Evolutionary conservation across 345 rosid genomes (phyloP).

Genomic region (Mangifera indica): DNA sequence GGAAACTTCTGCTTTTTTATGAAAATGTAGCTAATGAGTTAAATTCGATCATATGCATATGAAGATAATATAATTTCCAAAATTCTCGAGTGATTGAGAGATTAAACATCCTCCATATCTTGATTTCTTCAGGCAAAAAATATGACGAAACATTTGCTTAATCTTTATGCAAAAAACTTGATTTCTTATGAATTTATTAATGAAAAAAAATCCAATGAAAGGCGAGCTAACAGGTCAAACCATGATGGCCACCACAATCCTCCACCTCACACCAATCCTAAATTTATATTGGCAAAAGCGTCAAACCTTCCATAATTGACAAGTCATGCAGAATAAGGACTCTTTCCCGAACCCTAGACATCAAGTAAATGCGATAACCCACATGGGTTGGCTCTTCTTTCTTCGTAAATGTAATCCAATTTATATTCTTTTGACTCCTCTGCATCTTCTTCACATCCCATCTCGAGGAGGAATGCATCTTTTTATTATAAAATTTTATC

Average conservation of each 20-base stretch:
- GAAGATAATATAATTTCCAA: no score
- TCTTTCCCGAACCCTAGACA: constrained; percentile 52
- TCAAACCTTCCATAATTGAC: constrained; percentile 54
- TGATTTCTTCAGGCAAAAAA: no score
- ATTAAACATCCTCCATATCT: no score
- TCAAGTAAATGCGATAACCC: constrained; percentile 44
- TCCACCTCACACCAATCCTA: constrained; percentile 36
- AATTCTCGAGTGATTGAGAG: no score
- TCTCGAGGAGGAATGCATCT: constrained; percentile 41
- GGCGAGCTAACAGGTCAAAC: constrained; percentile 29
- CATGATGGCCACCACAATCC: constrained; percentile 39
- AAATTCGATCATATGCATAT: no score
- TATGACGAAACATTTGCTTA: constrained; percentile 30
- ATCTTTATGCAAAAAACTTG: constrained; percentile 16
- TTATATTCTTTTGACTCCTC: constrained; percentile 17
- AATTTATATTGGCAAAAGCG: constrained; percentile 27
- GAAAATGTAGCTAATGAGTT: no score
- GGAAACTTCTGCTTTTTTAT: no score
- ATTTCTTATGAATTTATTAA: background rate
- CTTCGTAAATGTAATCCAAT: constrained; percentile 36
- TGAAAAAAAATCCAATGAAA: constrained; percentile 36
- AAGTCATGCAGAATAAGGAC: constrained; percentile 26
- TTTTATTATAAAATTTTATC: no score
- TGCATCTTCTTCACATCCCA: constrained; percentile 25
- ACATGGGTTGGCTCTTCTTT: constrained; percentile 44